Evolutionary conservation across 2,329 filamentous ascomycete genomes (phyloP).

Genomic region (Apiospora arundinis): DNA sequence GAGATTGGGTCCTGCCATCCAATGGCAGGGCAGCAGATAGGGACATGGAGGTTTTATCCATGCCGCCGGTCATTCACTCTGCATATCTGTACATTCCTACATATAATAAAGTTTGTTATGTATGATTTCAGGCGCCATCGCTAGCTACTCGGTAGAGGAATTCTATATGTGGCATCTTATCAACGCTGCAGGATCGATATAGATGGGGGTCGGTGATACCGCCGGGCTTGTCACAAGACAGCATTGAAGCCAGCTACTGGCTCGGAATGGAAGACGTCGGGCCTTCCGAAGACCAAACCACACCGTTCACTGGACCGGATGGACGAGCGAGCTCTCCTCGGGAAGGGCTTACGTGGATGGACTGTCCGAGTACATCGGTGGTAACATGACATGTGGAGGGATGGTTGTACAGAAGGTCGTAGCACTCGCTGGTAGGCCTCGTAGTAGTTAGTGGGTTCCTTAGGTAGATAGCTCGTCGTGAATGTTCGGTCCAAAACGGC

Average conservation of each 20-base stretch:
- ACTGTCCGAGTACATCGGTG: neutral
- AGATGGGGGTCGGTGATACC: constrained; percentile 14
- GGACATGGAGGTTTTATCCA: neutral
- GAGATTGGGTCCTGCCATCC: constrained; percentile 10
- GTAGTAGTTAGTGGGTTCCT: neutral
- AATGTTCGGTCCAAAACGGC: neutral
- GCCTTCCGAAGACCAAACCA: constrained; percentile 12
- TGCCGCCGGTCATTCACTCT: neutral
- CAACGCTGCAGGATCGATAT: neutral
- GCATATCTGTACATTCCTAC: neutral
- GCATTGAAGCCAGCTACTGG: neutral
- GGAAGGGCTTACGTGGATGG: constrained; percentile 2
- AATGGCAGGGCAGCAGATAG: neutral
- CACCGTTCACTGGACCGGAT: constrained; percentile 2
- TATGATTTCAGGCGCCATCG: neutral
- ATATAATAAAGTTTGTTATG: neutral
- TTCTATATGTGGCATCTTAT: neutral
- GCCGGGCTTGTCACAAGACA: neutral
- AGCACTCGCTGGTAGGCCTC: neutral
- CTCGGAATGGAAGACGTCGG: constrained; percentile 9
- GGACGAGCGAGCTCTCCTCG: neutral
- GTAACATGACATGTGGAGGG: constrained; percentile 2
- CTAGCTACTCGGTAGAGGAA: neutral
- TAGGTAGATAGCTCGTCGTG: neutral
- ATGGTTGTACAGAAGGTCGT: neutral